Conservation (phyloP, 345 rosid genomes). For the Ricinus communis region DNA sequence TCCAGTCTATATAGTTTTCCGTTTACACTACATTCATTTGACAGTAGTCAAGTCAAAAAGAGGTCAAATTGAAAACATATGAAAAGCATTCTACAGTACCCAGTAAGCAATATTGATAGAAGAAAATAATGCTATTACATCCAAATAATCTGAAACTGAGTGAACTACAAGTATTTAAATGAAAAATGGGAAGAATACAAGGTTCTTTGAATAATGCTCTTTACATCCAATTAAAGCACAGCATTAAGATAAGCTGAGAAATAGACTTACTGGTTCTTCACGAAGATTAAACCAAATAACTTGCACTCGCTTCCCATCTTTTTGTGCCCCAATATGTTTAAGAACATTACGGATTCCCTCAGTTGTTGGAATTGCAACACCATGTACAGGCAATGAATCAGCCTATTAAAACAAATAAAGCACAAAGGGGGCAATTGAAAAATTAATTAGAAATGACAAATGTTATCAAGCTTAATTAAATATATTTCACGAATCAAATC, state of each 20-base stretch:
- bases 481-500: no score
- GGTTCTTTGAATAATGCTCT: not conserved
- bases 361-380: slow-evolving; percentile 88
- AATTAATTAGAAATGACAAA: no score
- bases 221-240: no score
- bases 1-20: not conserved
- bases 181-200: not conserved
- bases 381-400: slow-evolving; percentile 73
- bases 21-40: not conserved
- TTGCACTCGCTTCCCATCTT: slow-evolving; percentile 52
- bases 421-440: not conserved
- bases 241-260: slow-evolving; percentile 3
- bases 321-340: slow-evolving; percentile 71
- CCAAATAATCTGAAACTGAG: no score
- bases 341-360: slow-evolving; percentile 88
- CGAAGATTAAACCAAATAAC: slow-evolving; percentile 96
- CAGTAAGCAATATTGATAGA: no score
- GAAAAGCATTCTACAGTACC: not conserved
- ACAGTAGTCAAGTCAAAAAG: not conserved
- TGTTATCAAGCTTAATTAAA: no score
- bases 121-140: no score
- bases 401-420: slow-evolving; percentile 48
- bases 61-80: not conserved
- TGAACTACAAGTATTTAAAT: no score
- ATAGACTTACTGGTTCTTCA: slow-evolving; percentile 77